phyloP scores from a whole-genome alignment of 306 rosid genomes.

The Sechiopsis laciniata region DNA sequence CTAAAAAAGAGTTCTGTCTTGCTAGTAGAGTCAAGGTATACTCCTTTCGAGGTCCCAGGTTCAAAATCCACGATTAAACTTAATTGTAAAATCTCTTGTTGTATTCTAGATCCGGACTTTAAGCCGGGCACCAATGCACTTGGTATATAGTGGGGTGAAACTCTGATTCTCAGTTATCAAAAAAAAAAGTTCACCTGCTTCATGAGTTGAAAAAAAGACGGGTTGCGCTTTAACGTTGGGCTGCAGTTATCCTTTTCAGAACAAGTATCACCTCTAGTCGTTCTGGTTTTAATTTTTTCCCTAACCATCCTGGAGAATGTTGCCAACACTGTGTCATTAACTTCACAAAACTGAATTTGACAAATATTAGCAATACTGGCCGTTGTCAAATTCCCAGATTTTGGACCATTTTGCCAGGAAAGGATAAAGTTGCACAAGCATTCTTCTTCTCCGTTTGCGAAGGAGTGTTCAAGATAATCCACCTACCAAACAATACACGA shows the following conservation, averaged over 20 bases:
- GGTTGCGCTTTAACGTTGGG: slow-evolving; percentile 20
- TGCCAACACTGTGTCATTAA: slow-evolving; percentile 37
- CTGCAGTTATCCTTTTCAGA: slow-evolving; percentile 17
- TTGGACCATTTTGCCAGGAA: slow-evolving; percentile 63
- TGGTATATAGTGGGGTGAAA: too few relatives aligned
- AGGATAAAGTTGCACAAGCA: slow-evolving; percentile 51
- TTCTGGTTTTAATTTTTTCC: slow-evolving; percentile 26
- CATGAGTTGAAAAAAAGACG: slow-evolving; percentile 26
- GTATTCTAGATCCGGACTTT: too few relatives aligned
- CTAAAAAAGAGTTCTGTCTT: neutral
- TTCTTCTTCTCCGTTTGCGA: slow-evolving; percentile 37
- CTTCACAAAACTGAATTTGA: slow-evolving; percentile 29
- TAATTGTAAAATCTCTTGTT: too few relatives aligned
- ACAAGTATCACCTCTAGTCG: slow-evolving; percentile 8
- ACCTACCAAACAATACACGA: slow-evolving; percentile 45
- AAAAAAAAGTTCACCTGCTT: slow-evolving; percentile 1
- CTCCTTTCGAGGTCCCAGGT: too few relatives aligned
- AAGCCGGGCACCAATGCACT: too few relatives aligned
- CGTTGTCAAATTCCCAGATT: slow-evolving; percentile 26
- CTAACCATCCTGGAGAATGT: slow-evolving; percentile 39
- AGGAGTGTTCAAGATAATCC: slow-evolving; percentile 34
- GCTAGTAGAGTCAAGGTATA: too few relatives aligned
- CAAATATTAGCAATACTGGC: slow-evolving; percentile 42
- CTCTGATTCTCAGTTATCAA: too few relatives aligned
- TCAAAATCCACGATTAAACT: too few relatives aligned